Base-by-base conservation (phyloP, 1,284 basidiomycete species). In the Vanrija humicola region DNA sequence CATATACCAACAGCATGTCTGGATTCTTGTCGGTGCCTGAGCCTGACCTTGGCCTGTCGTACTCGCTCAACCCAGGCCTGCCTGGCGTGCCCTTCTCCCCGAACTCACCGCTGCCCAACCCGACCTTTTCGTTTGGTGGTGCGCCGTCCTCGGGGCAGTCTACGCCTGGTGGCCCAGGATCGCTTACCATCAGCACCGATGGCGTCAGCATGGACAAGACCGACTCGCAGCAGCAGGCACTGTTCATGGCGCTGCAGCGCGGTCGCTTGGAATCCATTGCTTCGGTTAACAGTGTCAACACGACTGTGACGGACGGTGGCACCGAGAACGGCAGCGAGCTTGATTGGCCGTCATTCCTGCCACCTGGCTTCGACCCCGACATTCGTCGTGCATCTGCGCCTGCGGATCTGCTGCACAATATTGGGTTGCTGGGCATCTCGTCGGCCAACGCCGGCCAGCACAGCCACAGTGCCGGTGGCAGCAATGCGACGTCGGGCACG, bases 261-360 rank as follows among this genome's bases (percentile, higher is more conserved):
- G 70, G 69, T 12, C 59, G 72, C n/a, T 46, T 72, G 40, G 67
- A 65, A 5, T 66, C 64, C 45, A 58, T 74, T n/a, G 72, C 70
- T 2, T 52, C 49, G 10, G 50, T 62, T 40, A 52, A 55, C 49
- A 67, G 64, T 44, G 54, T 61, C 43, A 59, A 60, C 19, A 65
- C 65, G 19, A 58, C 50, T 25, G 59, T 52, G 10, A 63, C 66
- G 18, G 64, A 68, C 5, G 62, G 54, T 3, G 52, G 52, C 7
- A 69, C 68, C 3, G 64, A 64, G 45, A 61, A 56, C 19, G 64
- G 65, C n/a, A 66, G 60, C 54, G 56, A 58, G 10, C 40, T 25
- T 16, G 58, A 60, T 9, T 57, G 59, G 55, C 23, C 38, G 1
- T 29, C 46, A 3, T 43, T 54, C 16, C 38, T 55, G 8, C 59